These are phyloP conservation scores for Cordyceps fumosorosea DNA, from an alignment of 2,329 filamentous ascomycete species.

Conservation along the genomic window DNA sequence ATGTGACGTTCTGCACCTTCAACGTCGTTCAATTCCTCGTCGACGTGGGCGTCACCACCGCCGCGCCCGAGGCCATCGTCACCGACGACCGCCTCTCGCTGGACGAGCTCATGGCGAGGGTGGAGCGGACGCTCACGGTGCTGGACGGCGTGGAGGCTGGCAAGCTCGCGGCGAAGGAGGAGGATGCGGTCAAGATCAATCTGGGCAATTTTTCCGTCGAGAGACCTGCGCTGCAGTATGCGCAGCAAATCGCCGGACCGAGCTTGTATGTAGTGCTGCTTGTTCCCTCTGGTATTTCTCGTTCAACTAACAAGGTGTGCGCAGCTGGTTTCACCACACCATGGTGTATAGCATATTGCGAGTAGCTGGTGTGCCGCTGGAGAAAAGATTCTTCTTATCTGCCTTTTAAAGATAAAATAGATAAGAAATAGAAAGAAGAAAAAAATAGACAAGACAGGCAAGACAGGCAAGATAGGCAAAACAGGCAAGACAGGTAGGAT, in stretches of 20 bases:
- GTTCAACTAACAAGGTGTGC: not conserved
- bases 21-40: not conserved
- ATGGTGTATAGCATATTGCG: not conserved
- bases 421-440: too few relatives aligned
- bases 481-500: too few relatives aligned
- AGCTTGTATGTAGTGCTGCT: too few relatives aligned
- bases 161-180: not conserved
- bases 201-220: too few relatives aligned
- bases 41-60: not conserved
- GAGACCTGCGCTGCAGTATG: too few relatives aligned
- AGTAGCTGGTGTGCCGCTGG: not conserved
- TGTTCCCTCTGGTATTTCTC: too few relatives aligned
- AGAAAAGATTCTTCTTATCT: not conserved
- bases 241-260: too few relatives aligned
- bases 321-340: constrained; percentile 3
- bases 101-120: not conserved
- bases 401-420: not conserved
- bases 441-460: too few relatives aligned
- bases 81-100: not conserved
- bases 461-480: too few relatives aligned
- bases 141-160: not conserved
- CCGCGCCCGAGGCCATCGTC: not conserved
- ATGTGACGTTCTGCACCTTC: constrained; percentile 1
- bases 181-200: not conserved
- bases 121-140: not conserved